Evolutionary conservation across 2,329 filamentous ascomycete species (phyloP).

Genomic region (Trichoderma sp.): DNA sequence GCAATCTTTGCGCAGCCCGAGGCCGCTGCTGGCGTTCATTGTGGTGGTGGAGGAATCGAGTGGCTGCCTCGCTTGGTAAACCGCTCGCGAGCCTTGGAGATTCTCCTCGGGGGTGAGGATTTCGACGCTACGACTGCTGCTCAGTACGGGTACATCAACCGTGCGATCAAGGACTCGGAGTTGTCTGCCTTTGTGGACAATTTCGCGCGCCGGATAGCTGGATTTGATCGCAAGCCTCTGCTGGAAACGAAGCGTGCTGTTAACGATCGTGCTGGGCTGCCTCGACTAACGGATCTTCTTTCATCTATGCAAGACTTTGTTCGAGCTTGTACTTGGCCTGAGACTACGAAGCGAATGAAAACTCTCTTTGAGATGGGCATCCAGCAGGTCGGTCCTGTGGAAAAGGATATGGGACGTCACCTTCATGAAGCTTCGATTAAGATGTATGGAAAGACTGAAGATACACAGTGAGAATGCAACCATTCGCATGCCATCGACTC

Average conservation of each 20-base stretch:
- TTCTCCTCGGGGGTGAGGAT: not conserved
- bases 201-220: not conserved
- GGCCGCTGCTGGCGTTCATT: not conserved
- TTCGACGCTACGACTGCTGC: constrained; percentile 6
- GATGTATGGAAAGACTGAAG: not conserved
- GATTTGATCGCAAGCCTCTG: not conserved
- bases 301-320: not conserved
- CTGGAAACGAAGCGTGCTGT: not conserved
- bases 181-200: not conserved
- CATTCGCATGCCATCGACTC: not conserved
- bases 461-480: not conserved
- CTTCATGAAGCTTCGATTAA: not conserved
- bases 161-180: not conserved
- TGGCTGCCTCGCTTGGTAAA: not conserved
- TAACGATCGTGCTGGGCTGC: not conserved
- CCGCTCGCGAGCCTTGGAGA: not conserved
- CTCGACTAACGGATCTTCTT: not conserved
- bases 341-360: not conserved
- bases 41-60: not conserved
- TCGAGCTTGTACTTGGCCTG: not conserved
- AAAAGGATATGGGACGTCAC: not conserved
- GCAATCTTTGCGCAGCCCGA: not conserved
- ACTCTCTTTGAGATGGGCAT: not conserved
- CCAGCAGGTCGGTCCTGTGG: not conserved
- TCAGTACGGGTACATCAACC: constrained; percentile 3